A percentile compares a stretch with the other conserved stretches of the same genome.
Evolutionary conservation across 345 rosid species (phyloP).

Genomic region (Microthlaspi erraticum): DNA sequence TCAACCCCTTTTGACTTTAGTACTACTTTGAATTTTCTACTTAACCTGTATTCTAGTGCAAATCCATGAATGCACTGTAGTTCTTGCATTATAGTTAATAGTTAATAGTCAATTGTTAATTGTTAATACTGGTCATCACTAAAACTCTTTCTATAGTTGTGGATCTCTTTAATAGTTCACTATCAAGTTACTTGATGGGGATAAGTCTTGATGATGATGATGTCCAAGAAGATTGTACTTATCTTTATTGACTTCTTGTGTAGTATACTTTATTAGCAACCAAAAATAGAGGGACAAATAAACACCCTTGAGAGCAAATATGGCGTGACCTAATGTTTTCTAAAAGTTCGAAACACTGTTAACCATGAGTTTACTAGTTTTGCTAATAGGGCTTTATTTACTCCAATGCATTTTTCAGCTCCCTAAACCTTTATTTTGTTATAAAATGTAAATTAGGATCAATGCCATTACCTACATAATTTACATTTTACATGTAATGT

Average conservation of each 20-base stretch:
- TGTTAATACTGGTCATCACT: neutral
- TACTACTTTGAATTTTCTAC: conserved; percentile 29
- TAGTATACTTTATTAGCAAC: conserved; percentile 12
- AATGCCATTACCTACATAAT: neutral
- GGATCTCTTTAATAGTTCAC: neutral
- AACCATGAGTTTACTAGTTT: conserved; percentile 4
- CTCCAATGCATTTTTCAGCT: neutral
- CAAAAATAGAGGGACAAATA: conserved; percentile 7
- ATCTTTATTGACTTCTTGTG: conserved; percentile 10
- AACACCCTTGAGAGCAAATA: neutral
- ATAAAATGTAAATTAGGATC: too few relatives aligned
- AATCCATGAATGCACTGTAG: neutral
- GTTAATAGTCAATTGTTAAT: too few relatives aligned
- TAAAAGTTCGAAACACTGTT: neutral
- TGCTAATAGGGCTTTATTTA: neutral
- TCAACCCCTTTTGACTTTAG: conserved; percentile 34
- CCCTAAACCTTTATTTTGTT: neutral
- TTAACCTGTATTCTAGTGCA: conserved; percentile 4
- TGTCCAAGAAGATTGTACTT: conserved; percentile 10
- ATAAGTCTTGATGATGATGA: neutral
- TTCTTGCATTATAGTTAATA: neutral
- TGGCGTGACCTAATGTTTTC: conserved; percentile 10
- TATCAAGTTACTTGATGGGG: neutral
- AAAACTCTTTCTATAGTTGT: neutral
- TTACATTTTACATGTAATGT: conserved; percentile 9